These are phyloP conservation scores for Corynespora cassiicola DNA, from an alignment of 2,329 filamentous ascomycete species.

Conservation along the genomic window DNA sequence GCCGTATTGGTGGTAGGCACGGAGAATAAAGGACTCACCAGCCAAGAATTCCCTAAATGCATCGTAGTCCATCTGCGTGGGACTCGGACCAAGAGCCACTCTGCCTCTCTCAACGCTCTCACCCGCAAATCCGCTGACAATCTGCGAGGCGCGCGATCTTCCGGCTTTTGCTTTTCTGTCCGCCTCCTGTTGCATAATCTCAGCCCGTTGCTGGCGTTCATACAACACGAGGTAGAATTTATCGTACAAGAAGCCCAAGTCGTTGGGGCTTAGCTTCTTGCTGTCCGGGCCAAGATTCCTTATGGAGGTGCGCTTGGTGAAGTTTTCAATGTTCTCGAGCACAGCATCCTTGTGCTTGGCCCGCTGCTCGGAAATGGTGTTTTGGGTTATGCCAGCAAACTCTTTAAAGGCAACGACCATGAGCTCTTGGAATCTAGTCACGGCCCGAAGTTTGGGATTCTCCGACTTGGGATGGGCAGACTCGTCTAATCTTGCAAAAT, in stretches of 20 bases:
- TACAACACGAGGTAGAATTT: conserved; percentile 92
- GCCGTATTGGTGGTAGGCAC: neutral
- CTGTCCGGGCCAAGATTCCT: conserved; percentile 94
- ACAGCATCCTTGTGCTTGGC: conserved; percentile 94
- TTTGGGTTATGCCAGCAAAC: conserved; percentile 93
- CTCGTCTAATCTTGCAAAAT: conserved; percentile 92
- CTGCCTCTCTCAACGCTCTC: conserved; percentile 77
- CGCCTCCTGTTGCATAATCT: conserved; percentile 67
- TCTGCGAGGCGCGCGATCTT: conserved; percentile 58
- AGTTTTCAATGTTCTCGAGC: conserved; percentile 93
- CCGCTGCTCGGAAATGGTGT: conserved; percentile 86
- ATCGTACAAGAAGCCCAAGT: conserved; percentile 90
- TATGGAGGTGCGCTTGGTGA: conserved; percentile 95
- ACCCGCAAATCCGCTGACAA: conserved; percentile 56
- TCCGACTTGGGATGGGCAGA: conserved; percentile 95
- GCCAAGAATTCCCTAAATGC: conserved; percentile 94
- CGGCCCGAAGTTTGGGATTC: conserved; percentile 90
- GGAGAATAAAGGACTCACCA: conserved; percentile 38
- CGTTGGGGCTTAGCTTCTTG: conserved; percentile 84
- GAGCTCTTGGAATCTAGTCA: conserved; percentile 95
- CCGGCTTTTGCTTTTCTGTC: conserved; percentile 76
- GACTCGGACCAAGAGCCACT: conserved; percentile 86
- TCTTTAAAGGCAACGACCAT: conserved; percentile 99
- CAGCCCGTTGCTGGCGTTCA: conserved; percentile 84
- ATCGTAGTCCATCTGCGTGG: conserved; percentile 95